Evolutionary conservation across 2,329 filamentous ascomycete genomes (phyloP), one percentile per base, ranked within the genome.

Genomic region (Aspergillus piperis): DNA sequence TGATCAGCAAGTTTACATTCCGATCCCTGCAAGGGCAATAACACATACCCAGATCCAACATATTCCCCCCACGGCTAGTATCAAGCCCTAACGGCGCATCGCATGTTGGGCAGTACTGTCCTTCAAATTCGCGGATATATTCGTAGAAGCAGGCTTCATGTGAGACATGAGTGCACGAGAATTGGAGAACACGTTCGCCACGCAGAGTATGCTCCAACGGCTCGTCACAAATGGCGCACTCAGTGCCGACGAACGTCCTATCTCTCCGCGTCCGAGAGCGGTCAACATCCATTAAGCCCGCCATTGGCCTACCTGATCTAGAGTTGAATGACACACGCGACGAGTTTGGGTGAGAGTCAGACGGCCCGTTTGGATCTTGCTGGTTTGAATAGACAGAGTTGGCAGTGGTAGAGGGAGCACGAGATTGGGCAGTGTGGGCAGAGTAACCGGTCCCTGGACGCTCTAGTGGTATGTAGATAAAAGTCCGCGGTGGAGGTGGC

Each of bases 111-210:
- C 95, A 99, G 71, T 92, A 93, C 71, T 98, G 92, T 56, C 91
- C 91, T 68, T 98, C 93, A 61, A 94, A 90, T 72, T 97, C 94
- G 71, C 91, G 90, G 70, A 99, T 96, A 74, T 96, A 97, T 77
- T 99, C 95, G 79, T 98, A 98, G 75, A 99, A 98, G 78, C 95
- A 99, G 38, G 94, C 95, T 77, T 98, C 95, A 75, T 99, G 95
- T 10, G 94, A 92, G 62, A 99, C 94, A 77, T 99, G 95, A n/a
- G 89, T 86, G 78, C 95, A 99, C 5, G 93, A 96, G 71, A 99
- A 95, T 75, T 98, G 95, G 57, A 99, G 82, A 63, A 99, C 92
- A 67, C 92, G 88, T 80, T 99, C 95, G 61, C 95, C 95, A 54
- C 91, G 90, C 50, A 99, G 83, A 3, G 92, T 99, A 76, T 98